phyloP scores from a whole-genome alignment of 1,284 basidiomycete species.

The Anthracocystis panici-leucophaei region DNA sequence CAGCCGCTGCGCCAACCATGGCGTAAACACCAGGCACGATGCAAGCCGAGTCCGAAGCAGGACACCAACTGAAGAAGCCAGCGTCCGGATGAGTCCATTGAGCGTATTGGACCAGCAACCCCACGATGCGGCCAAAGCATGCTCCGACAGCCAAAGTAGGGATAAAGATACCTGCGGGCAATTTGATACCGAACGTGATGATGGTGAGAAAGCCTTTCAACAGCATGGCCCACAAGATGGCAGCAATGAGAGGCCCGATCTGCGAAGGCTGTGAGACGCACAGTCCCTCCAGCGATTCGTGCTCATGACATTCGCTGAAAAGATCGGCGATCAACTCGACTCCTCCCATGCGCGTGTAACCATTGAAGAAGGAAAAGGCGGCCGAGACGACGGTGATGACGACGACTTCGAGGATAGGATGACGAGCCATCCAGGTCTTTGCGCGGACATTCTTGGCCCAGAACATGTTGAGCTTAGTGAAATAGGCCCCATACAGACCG shows the following conservation, averaged over 20 bases:
- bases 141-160: conserved; percentile 95
- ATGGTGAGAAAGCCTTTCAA: conserved; percentile 79
- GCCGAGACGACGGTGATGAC: conserved; percentile 74
- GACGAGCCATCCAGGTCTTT: conserved; percentile 69
- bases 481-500: conserved; percentile 91
- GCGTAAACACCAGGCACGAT: conserved; percentile 85
- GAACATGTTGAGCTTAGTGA: conserved; percentile 85
- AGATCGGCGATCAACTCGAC: conserved; percentile 83
- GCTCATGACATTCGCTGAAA: conserved; percentile 72
- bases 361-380: conserved; percentile 85
- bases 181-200: conserved; percentile 87
- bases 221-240: conserved; percentile 76
- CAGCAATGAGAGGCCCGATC: conserved; percentile 77
- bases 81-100: conserved; percentile 78
- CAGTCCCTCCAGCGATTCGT: conserved; percentile 76
- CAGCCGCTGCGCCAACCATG: conserved; percentile 83
- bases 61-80: conserved; percentile 74
- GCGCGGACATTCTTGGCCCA: conserved; percentile 75
- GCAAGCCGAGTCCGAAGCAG: conserved; percentile 53
- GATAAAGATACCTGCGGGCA: conserved; percentile 89
- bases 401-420: conserved; percentile 87
- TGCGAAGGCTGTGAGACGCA: conserved; percentile 79
- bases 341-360: conserved; percentile 91
- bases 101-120: conserved; percentile 84
- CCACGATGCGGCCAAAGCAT: conserved; percentile 88